phyloP scores from a whole-genome alignment of 164 flowering plant species.

The Tinospora cordifolia region DNA sequence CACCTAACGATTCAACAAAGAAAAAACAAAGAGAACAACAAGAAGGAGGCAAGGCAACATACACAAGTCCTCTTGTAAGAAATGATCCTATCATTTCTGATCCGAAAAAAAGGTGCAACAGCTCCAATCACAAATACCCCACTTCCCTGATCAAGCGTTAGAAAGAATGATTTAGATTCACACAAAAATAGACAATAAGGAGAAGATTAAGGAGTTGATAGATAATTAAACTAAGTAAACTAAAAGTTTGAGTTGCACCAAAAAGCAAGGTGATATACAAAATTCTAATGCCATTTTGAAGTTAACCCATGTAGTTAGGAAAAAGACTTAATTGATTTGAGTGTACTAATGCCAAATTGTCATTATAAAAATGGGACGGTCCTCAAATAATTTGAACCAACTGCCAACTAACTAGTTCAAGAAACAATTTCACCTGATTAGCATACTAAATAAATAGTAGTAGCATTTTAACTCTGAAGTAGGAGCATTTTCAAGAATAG shows the following conservation, averaged over 20 bases:
- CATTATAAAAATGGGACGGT: neutral
- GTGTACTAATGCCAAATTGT: neutral
- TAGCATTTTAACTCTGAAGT: neutral
- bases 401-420: neutral
- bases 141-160: neutral
- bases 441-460: neutral
- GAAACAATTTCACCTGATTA: neutral
- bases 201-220: neutral
- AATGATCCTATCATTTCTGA: slow-evolving; percentile 74
- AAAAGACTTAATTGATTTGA: no score
- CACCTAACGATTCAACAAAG: neutral
- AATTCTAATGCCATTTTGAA: neutral
- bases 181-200: neutral
- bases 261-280: neutral
- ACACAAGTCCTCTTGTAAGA: slow-evolving; percentile 78
- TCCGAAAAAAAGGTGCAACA: slow-evolving; percentile 4
- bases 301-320: no score
- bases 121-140: neutral
- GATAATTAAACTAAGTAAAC: neutral
- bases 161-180: neutral
- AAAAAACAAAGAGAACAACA: no score
- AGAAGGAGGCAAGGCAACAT: slow-evolving; percentile 26
- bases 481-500: neutral
- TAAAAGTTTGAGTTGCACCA: neutral
- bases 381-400: neutral